Evolutionary conservation across 2,329 filamentous ascomycete genomes (phyloP).

Genomic region (Pseudocercospora fijiensis): DNA sequence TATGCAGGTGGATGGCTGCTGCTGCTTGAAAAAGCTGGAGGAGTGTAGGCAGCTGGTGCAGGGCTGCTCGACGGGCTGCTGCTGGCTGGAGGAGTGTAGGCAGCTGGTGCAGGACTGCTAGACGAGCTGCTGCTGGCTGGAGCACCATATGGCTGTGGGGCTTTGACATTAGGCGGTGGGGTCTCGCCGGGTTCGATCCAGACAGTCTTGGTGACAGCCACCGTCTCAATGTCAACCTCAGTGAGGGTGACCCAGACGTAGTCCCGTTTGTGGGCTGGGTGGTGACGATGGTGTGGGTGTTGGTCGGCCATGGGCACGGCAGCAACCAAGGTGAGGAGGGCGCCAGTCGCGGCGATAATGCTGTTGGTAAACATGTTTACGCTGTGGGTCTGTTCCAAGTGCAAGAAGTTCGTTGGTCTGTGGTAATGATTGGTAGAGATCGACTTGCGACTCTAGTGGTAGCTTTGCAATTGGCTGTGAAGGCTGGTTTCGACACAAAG

Average conservation of each 20-base stretch:
- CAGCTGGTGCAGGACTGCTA: no score
- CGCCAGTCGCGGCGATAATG: conserved; percentile 34
- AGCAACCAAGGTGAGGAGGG: conserved; percentile 32
- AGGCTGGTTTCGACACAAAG: conserved; percentile 19
- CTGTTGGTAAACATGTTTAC: conserved; percentile 35
- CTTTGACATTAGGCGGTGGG: conserved; percentile 9
- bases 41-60: conserved; percentile 7
- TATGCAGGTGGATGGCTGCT: conserved; percentile 5
- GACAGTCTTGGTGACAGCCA: conserved; percentile 51
- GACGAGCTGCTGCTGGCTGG: conserved; percentile 13
- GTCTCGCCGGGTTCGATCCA: conserved; percentile 43
- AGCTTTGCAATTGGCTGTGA: conserved; percentile 12
- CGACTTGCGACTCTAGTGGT: conserved; percentile 23
- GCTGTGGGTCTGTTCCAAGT: conserved; percentile 12
- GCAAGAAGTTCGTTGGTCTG: conserved; percentile 16
- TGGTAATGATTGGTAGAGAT: conserved; percentile 21
- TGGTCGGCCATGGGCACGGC: conserved; percentile 34
- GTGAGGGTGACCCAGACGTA: conserved; percentile 53
- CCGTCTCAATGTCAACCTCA: conserved; percentile 50
- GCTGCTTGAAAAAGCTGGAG: conserved; percentile 16
- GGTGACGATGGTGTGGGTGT: conserved; percentile 22
- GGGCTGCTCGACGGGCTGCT: not conserved
- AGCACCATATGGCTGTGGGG: conserved; percentile 11
- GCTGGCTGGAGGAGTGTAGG: conserved; percentile 12
- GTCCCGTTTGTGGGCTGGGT: conserved; percentile 40